Base-by-base conservation (phyloP, 495 filamentous ascomycete genomes). In the Cercophora newfieldiana region DNA sequence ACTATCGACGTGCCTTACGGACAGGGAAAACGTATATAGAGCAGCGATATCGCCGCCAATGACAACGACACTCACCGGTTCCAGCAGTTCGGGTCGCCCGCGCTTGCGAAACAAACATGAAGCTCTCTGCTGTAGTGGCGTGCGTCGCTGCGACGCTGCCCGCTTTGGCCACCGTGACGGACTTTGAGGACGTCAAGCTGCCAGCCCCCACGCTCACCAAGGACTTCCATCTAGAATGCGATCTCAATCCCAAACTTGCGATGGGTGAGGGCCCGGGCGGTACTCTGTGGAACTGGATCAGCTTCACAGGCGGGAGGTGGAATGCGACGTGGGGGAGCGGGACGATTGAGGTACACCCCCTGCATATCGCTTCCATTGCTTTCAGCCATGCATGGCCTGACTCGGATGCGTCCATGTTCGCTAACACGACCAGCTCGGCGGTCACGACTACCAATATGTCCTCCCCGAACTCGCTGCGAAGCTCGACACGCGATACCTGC, bases 401-500 rank as follows among this genome's bases (percentile, higher is more conserved):
- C n/a, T n/a, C n/a, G n/a, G n/a, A n/a, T n/a, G n/a, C n/a, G n/a
- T n/a, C n/a, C n/a, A 5, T 8, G 54, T 8, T 5, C 7, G 33
- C 18, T 22, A 64, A 12, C n/a, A 31, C n/a, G 12, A 10, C 21
- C 19, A 64, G 61, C 50, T 56, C n/a, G 61, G 61, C 3, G 61
- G 61, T 18, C 61, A 64, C 50, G 61, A 64, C 31, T 64, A 64
- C 31, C 61, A 64, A 64, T 64, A 64, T 30, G 61, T 64, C 1
- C 53, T 64, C 22, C 61, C 61, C 6, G 51, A 47, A 6, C 50
- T 64, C 7, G 61, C 61, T 0, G 61, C 61, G 21, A 64, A 64
- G 61, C 61, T 64, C 7, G 61, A 64, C 50, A 64, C 61, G 1
- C 61, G 61, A 18, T 64, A 64, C 50, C 61, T 64, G 5, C 61